Conservation (phyloP, 371 early-diverging fungal species). For the Saksenaea vasiformis region DNA sequence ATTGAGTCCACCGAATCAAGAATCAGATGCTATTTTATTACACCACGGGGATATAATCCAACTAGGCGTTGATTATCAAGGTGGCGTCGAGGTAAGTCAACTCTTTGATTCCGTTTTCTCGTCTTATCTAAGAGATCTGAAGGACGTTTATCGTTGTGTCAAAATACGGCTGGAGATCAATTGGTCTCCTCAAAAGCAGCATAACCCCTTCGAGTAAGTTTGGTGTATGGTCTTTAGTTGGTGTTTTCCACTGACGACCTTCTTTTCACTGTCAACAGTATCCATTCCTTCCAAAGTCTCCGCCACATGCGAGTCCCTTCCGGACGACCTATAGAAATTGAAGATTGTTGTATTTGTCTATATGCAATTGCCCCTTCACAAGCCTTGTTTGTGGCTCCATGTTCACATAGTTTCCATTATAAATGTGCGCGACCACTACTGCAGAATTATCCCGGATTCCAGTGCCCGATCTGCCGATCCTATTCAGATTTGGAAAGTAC, state of each 20-base stretch:
- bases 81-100: constrained; percentile 74
- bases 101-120: too few relatives aligned
- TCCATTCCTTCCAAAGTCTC: constrained; percentile 17
- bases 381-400: constrained; percentile 94
- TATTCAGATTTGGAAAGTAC: constrained; percentile 86
- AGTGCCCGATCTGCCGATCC: constrained; percentile 93
- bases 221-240: not conserved
- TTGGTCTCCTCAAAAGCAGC: constrained; percentile 55
- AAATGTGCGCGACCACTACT: constrained; percentile 82
- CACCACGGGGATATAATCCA: constrained; percentile 91
- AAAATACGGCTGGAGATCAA: constrained; percentile 78
- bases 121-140: too few relatives aligned
- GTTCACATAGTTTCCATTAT: constrained; percentile 94
- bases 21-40: constrained; percentile 74
- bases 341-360: constrained; percentile 96
- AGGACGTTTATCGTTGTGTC: constrained; percentile 72
- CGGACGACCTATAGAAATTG: constrained; percentile 16
- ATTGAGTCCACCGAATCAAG: constrained; percentile 80
- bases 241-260: not conserved
- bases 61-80: constrained; percentile 95
- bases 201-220: constrained; percentile 56
- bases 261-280: not conserved
- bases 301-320: constrained; percentile 4
- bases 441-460: constrained; percentile 70
- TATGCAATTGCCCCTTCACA: constrained; percentile 87